Conservation (phyloP, 2,329 filamentous ascomycete genomes). For the Ceratocystiopsis minuta region DNA sequence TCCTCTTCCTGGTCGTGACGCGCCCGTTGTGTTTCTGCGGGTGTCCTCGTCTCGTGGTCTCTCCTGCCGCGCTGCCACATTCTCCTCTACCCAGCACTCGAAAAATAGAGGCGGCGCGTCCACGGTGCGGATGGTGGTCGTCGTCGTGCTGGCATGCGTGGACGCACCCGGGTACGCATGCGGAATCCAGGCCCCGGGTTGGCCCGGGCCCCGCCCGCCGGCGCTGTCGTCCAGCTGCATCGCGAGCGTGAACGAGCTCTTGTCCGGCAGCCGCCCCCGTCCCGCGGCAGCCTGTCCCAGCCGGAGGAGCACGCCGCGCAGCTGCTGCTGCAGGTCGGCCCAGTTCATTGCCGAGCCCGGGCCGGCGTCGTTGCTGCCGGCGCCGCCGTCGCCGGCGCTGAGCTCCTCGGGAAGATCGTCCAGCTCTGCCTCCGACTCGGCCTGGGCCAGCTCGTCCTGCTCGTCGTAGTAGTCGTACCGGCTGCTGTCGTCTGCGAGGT, state of each 20-base stretch:
- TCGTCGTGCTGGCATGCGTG: constrained; percentile 16
- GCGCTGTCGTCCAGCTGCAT: constrained; percentile 38
- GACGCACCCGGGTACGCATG: background rate
- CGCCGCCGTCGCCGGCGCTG: background rate
- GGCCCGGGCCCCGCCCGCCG: background rate
- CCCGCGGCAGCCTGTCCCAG: constrained; percentile 41
- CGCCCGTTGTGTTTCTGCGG: too few species aligned
- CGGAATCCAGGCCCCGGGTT: background rate
- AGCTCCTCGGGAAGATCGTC: background rate
- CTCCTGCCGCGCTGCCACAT: too few species aligned
- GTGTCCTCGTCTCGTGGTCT: too few species aligned
- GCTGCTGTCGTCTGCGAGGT: background rate
- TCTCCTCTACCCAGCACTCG: constrained; percentile 43
- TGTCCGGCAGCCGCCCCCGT: constrained; percentile 38
- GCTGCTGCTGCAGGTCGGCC: constrained; percentile 51
- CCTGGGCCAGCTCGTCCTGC: constrained; percentile 3
- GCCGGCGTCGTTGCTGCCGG: background rate
- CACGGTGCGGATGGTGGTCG: constrained; percentile 33
- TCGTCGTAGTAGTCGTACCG: constrained; percentile 6
- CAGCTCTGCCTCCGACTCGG: constrained; percentile 5
- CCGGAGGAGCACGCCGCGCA: constrained; percentile 47
- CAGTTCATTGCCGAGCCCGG: constrained; percentile 22
- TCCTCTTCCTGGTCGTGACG: too few species aligned
- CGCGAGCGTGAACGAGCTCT: constrained; percentile 59
- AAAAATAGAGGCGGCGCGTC: constrained; percentile 42